These are phyloP conservation scores for Kurtzmaniella natalensis DNA, from an alignment of 1,139 yeast genomes.

Conservation along the genomic window DNA sequence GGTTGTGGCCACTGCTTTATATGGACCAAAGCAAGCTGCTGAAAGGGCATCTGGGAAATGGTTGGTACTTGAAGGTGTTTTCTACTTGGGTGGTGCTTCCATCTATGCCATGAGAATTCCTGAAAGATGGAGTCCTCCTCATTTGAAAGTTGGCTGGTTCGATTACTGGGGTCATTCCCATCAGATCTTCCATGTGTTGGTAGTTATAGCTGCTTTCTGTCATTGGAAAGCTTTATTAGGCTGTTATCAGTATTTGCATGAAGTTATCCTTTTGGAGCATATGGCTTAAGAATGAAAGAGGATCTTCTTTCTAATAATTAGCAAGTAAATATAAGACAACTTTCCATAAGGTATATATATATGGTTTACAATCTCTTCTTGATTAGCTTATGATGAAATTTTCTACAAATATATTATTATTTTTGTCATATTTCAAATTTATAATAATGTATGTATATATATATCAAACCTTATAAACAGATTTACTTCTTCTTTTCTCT, in stretches of 20 bases:
- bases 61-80: conserved; percentile 63
- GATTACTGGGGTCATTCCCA: conserved; percentile 83
- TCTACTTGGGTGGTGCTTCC: conserved; percentile 75
- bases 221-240: conserved; percentile 67
- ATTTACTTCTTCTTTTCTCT: conserved; percentile 22
- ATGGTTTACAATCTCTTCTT: no score
- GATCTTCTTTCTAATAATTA: no score
- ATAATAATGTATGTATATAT: not conserved
- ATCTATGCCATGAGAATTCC: conserved; percentile 79
- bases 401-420: not conserved
- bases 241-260: conserved; percentile 53
- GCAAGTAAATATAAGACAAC: no score
- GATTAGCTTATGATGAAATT: no score
- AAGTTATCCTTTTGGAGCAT: conserved; percentile 3
- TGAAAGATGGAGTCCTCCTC: conserved; percentile 49
- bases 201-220: conserved; percentile 74
- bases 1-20: conserved; percentile 40
- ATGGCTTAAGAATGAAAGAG: no score
- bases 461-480: no score
- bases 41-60: conserved; percentile 54
- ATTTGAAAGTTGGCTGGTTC: conserved; percentile 51
- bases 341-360: no score
- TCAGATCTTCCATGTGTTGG: conserved; percentile 80
- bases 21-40: conserved; percentile 36
- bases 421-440: not conserved